These are phyloP conservation scores for Fomitopsis pulvina DNA, from an alignment of 768 basidiomycete genomes.

Conservation along the genomic window DNA sequence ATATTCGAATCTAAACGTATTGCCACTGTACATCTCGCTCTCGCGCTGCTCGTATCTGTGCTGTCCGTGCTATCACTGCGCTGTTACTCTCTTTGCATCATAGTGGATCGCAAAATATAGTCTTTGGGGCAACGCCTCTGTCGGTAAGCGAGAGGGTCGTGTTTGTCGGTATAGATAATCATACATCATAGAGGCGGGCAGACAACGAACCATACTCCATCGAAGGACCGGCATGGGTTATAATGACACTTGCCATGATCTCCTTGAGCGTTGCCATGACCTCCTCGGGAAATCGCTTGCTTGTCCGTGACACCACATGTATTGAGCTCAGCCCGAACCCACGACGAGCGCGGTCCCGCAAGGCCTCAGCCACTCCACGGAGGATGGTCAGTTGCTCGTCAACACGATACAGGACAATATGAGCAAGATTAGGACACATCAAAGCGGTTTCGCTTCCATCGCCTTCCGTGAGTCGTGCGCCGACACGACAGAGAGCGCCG, in stretches of 20 bases:
- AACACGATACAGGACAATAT: neutral
- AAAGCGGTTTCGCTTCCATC: neutral
- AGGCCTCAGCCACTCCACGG: neutral
- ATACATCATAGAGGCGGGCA: too few species aligned
- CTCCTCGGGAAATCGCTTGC: neutral
- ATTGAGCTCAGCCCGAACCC: neutral
- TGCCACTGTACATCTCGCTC: neutral
- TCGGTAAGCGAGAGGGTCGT: too few species aligned
- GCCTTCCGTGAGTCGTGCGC: neutral
- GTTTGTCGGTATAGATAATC: too few species aligned
- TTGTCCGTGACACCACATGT: neutral
- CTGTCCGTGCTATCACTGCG: too few species aligned
- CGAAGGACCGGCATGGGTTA: neutral
- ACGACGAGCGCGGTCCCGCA: neutral
- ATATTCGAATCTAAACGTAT: neutral
- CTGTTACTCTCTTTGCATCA: too few species aligned
- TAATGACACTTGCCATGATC: neutral
- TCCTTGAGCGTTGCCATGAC: neutral
- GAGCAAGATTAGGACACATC: neutral
- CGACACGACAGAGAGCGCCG: neutral
- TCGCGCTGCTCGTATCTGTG: neutral
- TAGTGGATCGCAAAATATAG: too few species aligned
- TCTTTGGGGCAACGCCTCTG: too few species aligned
- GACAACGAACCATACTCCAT: neutral
- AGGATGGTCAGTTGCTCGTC: neutral